Base-by-base conservation (phyloP, 129 eudicot species). In the Flaveria robusta region DNA sequence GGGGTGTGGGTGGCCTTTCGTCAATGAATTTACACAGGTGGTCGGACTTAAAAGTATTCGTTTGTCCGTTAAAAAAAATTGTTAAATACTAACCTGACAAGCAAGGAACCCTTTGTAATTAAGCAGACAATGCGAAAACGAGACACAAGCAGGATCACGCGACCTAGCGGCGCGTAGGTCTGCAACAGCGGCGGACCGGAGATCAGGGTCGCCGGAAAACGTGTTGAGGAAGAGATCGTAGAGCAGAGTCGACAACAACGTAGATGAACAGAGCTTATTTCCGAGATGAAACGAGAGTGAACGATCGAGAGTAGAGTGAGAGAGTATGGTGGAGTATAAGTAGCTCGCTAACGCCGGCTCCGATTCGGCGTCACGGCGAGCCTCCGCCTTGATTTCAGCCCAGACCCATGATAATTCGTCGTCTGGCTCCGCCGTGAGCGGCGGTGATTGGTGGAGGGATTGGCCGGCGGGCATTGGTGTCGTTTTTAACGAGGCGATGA, bases 61-160 rank as follows among this genome's bases (percentile, higher is more conserved):
- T n/a, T n/a, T n/a, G n/a, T n/a, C n/a, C n/a, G n/a, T n/a, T n/a
- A n/a, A n/a, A n/a, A n/a, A n/a, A n/a, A n/a, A n/a, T 3, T 0
- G 15, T 20, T 9, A 39, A 22, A 74, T 68, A 31, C 77, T 55
- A 37, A 91, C 97, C 93, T 91, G 97, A 22, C 95, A 88, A 75
- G 98, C 97, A 34, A 93, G 90, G 55, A 93, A 93, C 9, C 98
- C 97, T 74, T 91, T 93, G 83, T 87, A 93, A 76, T 91, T 93
- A 7, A 93, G 91, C 5, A 93, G 80, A 64, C 98, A 93, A 77
- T 93, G 98, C 51, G 96, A 81, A 68, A 82, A 91, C 2, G 96
- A 88, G 22, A 80, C 83, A 27, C 98, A 91, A 8, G 98, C 98
- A 0, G 98, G 98, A 62, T 93, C 97, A 19, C 98, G 96, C 22